Evolutionary conservation across 1,139 yeast genomes (phyloP).

Genomic region (Blastobotrys buckinghamii): DNA sequence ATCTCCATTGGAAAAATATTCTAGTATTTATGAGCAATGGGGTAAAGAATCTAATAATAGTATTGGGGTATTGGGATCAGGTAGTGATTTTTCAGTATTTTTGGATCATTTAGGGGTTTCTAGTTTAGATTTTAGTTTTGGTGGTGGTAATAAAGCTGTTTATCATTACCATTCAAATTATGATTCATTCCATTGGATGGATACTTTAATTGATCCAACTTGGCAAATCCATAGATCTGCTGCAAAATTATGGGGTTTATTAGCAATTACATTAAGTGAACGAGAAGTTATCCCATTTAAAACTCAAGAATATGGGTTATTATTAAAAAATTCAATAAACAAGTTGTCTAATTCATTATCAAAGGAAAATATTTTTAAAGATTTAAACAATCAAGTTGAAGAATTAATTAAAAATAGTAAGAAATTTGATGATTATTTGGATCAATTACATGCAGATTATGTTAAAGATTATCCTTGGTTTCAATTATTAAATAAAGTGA

Average conservation of each 20-base stretch:
- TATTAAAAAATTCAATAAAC: slow-evolving; percentile 9
- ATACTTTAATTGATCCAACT: slow-evolving; percentile 51
- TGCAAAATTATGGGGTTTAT: slow-evolving; percentile 47
- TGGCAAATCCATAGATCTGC: slow-evolving; percentile 50
- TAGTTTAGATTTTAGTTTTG: slow-evolving; percentile 53
- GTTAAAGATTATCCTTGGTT: slow-evolving; percentile 32
- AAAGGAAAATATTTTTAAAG: neutral
- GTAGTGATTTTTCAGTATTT: slow-evolving; percentile 65
- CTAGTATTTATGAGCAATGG: slow-evolving; percentile 56
- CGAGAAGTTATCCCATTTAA: slow-evolving; percentile 40
- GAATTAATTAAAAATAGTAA: slow-evolving; percentile 22
- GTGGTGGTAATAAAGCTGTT: slow-evolving; percentile 42
- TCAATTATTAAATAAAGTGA: slow-evolving; percentile 28
- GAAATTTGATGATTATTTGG: slow-evolving; percentile 28
- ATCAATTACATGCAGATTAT: slow-evolving; percentile 26
- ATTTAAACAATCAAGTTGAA: slow-evolving; percentile 24
- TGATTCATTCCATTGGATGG: slow-evolving; percentile 66
- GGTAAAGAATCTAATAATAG: slow-evolving; percentile 33
- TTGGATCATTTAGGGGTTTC: slow-evolving; percentile 63
- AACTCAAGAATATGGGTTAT: slow-evolving; percentile 39
- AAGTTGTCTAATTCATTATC: neutral
- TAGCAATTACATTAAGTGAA: slow-evolving; percentile 44
- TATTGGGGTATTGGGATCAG: slow-evolving; percentile 51
- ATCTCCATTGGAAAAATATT: slow-evolving; percentile 39
- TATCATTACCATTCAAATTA: slow-evolving; percentile 68